Evolutionary conservation across 345 rosid species (phyloP), one percentile per base, ranked within the genome.

Genomic region (Salix viminalis): DNA sequence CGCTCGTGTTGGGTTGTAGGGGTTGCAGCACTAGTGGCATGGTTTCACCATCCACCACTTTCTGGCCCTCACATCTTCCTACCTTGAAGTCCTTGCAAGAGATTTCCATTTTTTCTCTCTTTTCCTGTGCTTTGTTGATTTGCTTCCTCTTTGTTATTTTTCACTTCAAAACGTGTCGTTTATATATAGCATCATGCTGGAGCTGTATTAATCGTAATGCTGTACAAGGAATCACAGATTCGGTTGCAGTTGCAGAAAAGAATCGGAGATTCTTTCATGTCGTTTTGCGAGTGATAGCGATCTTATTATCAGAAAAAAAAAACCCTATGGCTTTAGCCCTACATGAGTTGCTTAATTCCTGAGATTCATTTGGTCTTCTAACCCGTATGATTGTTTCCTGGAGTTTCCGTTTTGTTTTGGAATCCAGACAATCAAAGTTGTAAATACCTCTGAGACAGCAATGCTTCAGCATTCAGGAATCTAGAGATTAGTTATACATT

Each of bases 11-110:
- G 0, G 84, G n/a, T 67, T 76, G 82, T 0, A 80, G 36, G 7
- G 92, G 92, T 5, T 77, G 80, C 34, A 89, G 84, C 50, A 88
- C 85, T 4, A 89, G 69, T 9, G 95, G 92, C 80, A 89, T 84
- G 52, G 75, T 75, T 77, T 91, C 89, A 1, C 91, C 92, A 46
- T 87, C 92, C 26, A 91, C 95, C 75, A 86, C 72, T 79, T 88
- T 91, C 46, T 91, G 91, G 23, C 95, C 92, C 7, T 82, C 79
- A 32, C 92, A 91, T 74, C 80, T 83, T 4, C 91, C 92, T 1
- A 88, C 83, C 83, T 79, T 81, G 85, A 91, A 89, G 66, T 84
- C 88, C 82, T 84, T 81, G 85, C 78, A 74, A 54, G 68, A 67
- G 67, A 67, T 75, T 18, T 79, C 90, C 91, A 88, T 86, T 54